phyloP scores from a whole-genome alignment of 495 filamentous ascomycete genomes.

The Penicillium cataractarum region DNA sequence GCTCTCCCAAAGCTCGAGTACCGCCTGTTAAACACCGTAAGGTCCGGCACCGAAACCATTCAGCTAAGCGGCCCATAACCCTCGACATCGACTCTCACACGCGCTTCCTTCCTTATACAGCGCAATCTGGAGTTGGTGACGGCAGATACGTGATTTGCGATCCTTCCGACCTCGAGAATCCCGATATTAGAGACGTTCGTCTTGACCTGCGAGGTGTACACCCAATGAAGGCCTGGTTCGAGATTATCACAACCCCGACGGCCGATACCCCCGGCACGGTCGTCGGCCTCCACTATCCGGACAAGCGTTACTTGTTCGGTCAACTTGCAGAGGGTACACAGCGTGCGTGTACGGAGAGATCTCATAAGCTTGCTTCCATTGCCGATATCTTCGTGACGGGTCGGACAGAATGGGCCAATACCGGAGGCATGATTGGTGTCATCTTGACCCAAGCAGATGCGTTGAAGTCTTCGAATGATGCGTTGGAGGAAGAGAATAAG shows the following conservation, averaged over 20 bases:
- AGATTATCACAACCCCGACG: constrained; percentile 82
- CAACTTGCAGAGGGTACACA: constrained; percentile 83
- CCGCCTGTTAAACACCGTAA: neutral
- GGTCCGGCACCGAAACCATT: neutral
- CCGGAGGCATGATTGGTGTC: constrained; percentile 82
- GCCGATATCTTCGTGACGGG: constrained; percentile 82
- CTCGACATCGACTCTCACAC: constrained; percentile 7
- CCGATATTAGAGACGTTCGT: constrained; percentile 7
- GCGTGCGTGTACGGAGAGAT: constrained; percentile 70
- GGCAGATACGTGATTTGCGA: constrained; percentile 36
- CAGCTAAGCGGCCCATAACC: constrained; percentile 4
- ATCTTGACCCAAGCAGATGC: constrained; percentile 80
- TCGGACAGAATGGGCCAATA: constrained; percentile 68
- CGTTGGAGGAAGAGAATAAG: constrained; percentile 36
- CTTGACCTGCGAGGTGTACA: constrained; percentile 2
- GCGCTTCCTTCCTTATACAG: constrained; percentile 17
- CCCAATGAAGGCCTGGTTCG: constrained; percentile 70
- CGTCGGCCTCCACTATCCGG: constrained; percentile 74
- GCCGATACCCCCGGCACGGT: constrained; percentile 84
- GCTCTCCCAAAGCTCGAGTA: neutral
- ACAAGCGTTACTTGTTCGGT: constrained; percentile 86
- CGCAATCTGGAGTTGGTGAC: neutral
- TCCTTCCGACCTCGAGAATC: constrained; percentile 15
- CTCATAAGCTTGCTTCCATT: constrained; percentile 60
- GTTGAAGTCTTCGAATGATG: constrained; percentile 33